Conservation (phyloP, 2,329 filamentous ascomycete genomes). For the Chrysosporium keratinophilum region DNA sequence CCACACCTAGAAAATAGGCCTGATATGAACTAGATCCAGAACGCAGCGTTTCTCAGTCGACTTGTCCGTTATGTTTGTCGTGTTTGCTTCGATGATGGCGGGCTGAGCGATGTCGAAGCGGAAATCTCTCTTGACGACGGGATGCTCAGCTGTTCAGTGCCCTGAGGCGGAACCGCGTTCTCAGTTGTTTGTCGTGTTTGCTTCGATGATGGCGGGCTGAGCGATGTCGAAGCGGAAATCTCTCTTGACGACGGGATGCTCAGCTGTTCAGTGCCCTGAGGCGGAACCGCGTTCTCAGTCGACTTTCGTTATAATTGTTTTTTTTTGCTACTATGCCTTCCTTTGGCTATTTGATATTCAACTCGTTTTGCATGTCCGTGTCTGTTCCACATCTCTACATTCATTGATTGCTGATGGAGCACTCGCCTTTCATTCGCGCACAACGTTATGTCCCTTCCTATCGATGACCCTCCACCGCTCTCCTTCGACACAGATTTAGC, state of each 20-base stretch:
- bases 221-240: neutral
- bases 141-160: neutral
- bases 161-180: neutral
- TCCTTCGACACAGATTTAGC: constrained; percentile 6
- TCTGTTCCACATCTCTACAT: neutral
- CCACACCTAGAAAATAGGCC: too few relatives aligned
- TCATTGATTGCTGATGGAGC: constrained; percentile 17
- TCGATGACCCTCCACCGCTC: constrained; percentile 10
- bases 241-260: neutral
- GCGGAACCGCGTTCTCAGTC: neutral
- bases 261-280: neutral
- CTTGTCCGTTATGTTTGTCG: constrained; percentile 21
- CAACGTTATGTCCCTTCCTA: constrained; percentile 15
- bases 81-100: neutral
- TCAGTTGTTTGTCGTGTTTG: constrained; percentile 16
- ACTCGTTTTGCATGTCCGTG: neutral
- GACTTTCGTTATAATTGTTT: neutral
- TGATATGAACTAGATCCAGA: too few relatives aligned
- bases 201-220: neutral
- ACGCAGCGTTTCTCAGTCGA: too few relatives aligned
- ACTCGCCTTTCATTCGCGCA: constrained; percentile 2
- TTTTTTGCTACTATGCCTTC: neutral
- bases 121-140: neutral
- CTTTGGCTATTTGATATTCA: neutral
- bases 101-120: neutral